A percentile compares a stretch with the other conserved stretches of the same genome.
These are phyloP conservation scores for Hypomyces rosellus DNA, from an alignment of 2,329 filamentous ascomycete species.

Conservation along the genomic window DNA sequence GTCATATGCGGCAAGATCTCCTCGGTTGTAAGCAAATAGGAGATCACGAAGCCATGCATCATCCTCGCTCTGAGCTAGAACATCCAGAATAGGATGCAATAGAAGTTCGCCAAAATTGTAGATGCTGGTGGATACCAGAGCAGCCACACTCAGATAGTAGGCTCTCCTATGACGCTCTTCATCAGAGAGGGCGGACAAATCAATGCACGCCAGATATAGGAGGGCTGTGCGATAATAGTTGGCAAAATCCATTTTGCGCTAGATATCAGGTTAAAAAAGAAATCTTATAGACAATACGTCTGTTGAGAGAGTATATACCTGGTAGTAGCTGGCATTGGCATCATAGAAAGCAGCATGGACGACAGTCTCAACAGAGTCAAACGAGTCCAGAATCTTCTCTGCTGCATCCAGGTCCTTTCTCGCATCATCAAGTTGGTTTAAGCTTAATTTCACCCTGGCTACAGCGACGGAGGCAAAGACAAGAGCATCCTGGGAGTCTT, in stretches of 20 bases:
- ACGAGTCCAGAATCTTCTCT: slow-evolving; percentile 80
- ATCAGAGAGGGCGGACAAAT: slow-evolving; percentile 66
- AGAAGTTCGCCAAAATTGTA: slow-evolving; percentile 99
- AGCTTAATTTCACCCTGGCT: slow-evolving; percentile 75
- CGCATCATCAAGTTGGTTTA: slow-evolving; percentile 74
- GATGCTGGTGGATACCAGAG: slow-evolving; percentile 87
- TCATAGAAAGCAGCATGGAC: slow-evolving; percentile 97
- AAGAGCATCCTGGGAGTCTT: slow-evolving; percentile 88
- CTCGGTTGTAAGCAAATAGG: slow-evolving; percentile 96
- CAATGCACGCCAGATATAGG: slow-evolving; percentile 93
- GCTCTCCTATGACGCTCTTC: slow-evolving; percentile 76
- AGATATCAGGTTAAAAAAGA: background rate
- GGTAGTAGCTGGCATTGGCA: slow-evolving; percentile 91
- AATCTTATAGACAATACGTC: too few species aligned
- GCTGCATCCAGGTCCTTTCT: slow-evolving; percentile 81
- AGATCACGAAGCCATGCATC: slow-evolving; percentile 88
- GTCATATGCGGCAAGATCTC: slow-evolving; percentile 84
- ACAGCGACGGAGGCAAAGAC: slow-evolving; percentile 91
- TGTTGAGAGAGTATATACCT: slow-evolving; percentile 38
- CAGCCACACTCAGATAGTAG: slow-evolving; percentile 88
- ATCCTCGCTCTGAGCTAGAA: slow-evolving; percentile 61
- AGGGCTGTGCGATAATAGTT: slow-evolving; percentile 97
- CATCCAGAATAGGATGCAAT: slow-evolving; percentile 89
- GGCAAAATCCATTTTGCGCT: slow-evolving; percentile 81
- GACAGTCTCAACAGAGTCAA: slow-evolving; percentile 91